Evolutionary conservation across 2,329 filamentous ascomycete genomes (phyloP), one percentile per base, ranked within the genome.

Genomic region (Fusarium papillatum): DNA sequence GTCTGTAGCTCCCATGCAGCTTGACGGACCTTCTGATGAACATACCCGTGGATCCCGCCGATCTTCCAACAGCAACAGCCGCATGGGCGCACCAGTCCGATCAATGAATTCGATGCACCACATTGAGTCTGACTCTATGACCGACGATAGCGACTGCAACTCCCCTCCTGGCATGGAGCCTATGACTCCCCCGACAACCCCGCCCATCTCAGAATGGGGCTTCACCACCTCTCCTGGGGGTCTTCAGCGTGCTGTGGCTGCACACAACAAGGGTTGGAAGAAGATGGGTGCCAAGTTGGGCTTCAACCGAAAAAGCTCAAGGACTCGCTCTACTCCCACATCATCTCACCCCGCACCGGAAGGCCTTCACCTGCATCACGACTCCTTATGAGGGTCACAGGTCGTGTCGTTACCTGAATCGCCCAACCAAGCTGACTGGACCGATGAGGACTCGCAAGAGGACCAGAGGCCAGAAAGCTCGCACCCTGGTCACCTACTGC

Each of bases 161-260:
- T 92, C 91, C 64, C 86, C 90, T 39, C 83, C 88, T 61, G 81
- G 84, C 31, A 85, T 87, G 71, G 93, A 93, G 80, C 93, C 89
- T 5, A 92, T 95, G 87, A 95, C 94, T 5, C 94, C 94, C 0
- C 94, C 94, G 1, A 94, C 90, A 4, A 94, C 92, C 5, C 93
- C 94, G 39, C 93, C 93, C 0, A 90, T 89, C 1, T 88, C 90
- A 0, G 89, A 92, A 72, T 91, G 88, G 84, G 82, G 84, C 5
- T 89, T 90, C 74, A 84, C 84, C 72, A 82, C 87, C 1, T 89
- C 90, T 7, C 88, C 89, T 0, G 88, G 86, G n/a, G 86, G 87
- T 17, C 82, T 91, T 26, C 88, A 90, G 61, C 86, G 88, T 68
- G 89, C 89, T 17, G 86, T 90, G 62, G 87, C 87, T 41, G 88